These are phyloP conservation scores for Cicer bijugum DNA, from an alignment of 306 rosid genomes.

Conservation along the genomic window DNA sequence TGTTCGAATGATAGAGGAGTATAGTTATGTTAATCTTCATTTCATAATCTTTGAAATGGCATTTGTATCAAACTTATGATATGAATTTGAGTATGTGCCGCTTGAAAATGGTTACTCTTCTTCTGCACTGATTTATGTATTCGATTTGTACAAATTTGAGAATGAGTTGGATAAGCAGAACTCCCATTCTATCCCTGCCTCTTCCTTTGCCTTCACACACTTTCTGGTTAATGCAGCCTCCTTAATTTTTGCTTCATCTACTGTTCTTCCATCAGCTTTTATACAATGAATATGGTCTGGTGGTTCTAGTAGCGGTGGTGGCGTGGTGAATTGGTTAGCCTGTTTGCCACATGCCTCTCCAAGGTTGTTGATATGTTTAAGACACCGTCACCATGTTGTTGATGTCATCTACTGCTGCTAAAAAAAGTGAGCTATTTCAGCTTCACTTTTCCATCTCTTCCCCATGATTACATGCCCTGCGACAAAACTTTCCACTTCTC, in stretches of 20 bases:
- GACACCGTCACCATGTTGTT: neutral
- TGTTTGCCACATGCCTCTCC: neutral
- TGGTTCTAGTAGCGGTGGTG: no score
- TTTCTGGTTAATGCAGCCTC: no score
- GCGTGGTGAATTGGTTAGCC: no score
- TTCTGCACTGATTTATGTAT: conserved; percentile 4
- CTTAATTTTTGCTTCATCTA: no score
- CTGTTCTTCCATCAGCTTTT: no score
- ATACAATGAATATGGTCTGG: no score
- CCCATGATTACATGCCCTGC: neutral
- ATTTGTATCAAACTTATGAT: neutral
- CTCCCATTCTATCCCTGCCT: no score
- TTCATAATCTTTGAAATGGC: neutral
- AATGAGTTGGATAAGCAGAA: no score
- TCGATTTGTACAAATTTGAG: neutral
- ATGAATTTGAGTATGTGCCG: conserved; percentile 15
- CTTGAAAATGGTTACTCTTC: neutral
- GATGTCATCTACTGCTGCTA: neutral
- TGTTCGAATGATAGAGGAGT: neutral
- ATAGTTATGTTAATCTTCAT: neutral
- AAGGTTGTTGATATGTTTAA: neutral
- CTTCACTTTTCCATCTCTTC: neutral
- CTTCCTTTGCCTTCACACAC: no score
- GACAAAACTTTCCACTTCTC: neutral
- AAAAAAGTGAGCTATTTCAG: neutral